Evolutionary conservation across 768 basidiomycete species (phyloP).

Genomic region (Obba rivulosa): DNA sequence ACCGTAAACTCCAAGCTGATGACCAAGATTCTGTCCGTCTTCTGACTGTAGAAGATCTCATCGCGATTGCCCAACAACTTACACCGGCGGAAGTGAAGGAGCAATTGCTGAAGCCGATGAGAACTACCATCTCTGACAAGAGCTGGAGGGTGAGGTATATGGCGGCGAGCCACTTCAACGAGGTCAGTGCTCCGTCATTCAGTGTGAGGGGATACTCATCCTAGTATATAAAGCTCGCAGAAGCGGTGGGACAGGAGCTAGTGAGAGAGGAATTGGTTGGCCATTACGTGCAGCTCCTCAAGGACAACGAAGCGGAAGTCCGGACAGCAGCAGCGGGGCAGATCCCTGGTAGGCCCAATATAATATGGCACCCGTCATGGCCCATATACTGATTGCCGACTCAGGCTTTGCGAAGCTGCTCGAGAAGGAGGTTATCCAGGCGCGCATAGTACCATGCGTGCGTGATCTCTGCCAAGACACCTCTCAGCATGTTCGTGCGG

Average conservation of each 20-base stretch:
- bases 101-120: slow-evolving; percentile 81
- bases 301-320: slow-evolving; percentile 98
- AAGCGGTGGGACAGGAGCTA: slow-evolving; percentile 83
- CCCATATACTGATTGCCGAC: slow-evolving; percentile 2
- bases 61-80: slow-evolving; percentile 83
- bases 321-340: slow-evolving; percentile 94
- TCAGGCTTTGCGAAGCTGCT: slow-evolving; percentile 91
- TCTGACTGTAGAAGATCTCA: slow-evolving; percentile 92
- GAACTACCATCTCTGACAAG: slow-evolving; percentile 87
- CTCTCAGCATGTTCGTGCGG: slow-evolving; percentile 96
- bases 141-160: slow-evolving; percentile 99
- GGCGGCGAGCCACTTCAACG: slow-evolving; percentile 96
- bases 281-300: slow-evolving; percentile 89
- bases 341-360: slow-evolving; percentile 71
- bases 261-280: slow-evolving; percentile 91
- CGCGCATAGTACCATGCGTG: slow-evolving; percentile 90
- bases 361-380: slow-evolving; percentile 5
- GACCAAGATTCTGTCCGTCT: slow-evolving; percentile 98
- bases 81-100: slow-evolving; percentile 87
- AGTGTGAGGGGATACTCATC: neutral
- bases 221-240: slow-evolving; percentile 59
- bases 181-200: slow-evolving; percentile 41
- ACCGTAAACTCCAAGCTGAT: slow-evolving; percentile 89
- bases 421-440: slow-evolving; percentile 90
- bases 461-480: slow-evolving; percentile 89